Evolutionary conservation across 495 filamentous ascomycete genomes (phyloP), one percentile per base, ranked within the genome.

Genomic region (Trichoderma orchidacearum): DNA sequence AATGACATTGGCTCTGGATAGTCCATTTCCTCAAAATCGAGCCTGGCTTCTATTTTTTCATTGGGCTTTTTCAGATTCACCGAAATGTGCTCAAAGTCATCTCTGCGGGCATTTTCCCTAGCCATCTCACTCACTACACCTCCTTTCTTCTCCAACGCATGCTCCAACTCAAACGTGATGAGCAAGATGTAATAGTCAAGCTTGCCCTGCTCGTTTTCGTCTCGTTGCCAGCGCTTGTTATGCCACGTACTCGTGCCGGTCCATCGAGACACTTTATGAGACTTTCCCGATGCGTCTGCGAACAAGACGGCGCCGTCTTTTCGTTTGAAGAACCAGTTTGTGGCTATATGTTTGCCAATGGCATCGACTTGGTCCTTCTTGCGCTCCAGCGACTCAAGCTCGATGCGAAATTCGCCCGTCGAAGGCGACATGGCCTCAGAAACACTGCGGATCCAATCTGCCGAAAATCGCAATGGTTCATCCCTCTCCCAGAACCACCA

Each of bases 401-500:
- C 66, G 7, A 68, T 58, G 0, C 38, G 59, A 25, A 71, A 63
- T 8, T 38, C 34, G 3, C 30, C 54, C 51, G 67, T 62, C 18
- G 62, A 63, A 1, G 53, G n/a, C n/a, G 69, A 67, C 17, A 70
- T 55, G 7, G 13, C 27, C 15, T n/a, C 3, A 11, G 45, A 29
- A 2, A 64, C 28, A 6, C n/a, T 18, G 28, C 59, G 52, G 38
- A 64, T 60, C 66, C 68, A 68, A 17, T 11, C 25, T 12, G 41
- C 60, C 7, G 53, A 56, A 15, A 71, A 61, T 28, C 58, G 57
- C 1, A 71, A 35, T 2, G 51, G 57, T 32, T 51, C 7, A 29
- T 68, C 58, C 0, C 27, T 0, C 48, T 69, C 63, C 68, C 65
- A 71, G 5, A 29, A 41, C 63, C 63, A 68, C 53, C 64, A 68